These are phyloP conservation scores for Pleurotus eryngii DNA, from an alignment of 768 basidiomycete species.

Conservation along the genomic window DNA sequence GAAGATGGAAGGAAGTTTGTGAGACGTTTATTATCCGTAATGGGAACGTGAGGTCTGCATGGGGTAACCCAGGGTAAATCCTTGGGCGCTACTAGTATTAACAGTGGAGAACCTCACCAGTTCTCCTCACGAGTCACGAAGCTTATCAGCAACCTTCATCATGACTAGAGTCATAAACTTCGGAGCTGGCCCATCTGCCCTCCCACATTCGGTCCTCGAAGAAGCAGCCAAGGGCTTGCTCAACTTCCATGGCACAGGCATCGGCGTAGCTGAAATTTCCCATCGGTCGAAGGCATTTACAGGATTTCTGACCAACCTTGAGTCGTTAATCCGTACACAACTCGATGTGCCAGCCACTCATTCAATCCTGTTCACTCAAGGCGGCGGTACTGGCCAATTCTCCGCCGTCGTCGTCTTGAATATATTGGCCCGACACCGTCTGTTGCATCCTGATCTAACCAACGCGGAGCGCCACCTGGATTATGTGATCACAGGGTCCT, in stretches of 20 bases:
- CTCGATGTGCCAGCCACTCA: slow-evolving; percentile 83
- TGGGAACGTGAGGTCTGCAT: too few relatives aligned
- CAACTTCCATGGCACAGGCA: slow-evolving; percentile 87
- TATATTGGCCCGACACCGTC: slow-evolving; percentile 80
- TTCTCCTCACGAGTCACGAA: not conserved
- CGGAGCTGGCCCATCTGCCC: slow-evolving; percentile 89
- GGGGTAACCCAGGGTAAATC: too few relatives aligned
- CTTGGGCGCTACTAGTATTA: not conserved
- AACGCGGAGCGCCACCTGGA: slow-evolving; percentile 65
- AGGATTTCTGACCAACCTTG: slow-evolving; percentile 58
- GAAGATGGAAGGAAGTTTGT: too few relatives aligned
- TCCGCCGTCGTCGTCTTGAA: slow-evolving; percentile 89
- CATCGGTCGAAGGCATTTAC: slow-evolving; percentile 92
- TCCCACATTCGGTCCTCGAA: slow-evolving; percentile 82
- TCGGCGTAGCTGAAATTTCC: slow-evolving; percentile 94
- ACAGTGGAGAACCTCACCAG: not conserved
- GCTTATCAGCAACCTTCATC: slow-evolving; percentile 30
- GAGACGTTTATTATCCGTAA: too few relatives aligned
- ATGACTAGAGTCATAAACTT: slow-evolving; percentile 75
- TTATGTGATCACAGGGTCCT: slow-evolving; percentile 90
- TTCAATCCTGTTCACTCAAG: slow-evolving; percentile 88
- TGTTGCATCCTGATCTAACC: slow-evolving; percentile 59
- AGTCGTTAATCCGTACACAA: slow-evolving; percentile 67
- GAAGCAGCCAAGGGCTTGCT: slow-evolving; percentile 84
- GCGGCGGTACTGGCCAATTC: slow-evolving; percentile 91